A percentile compares a stretch with the other conserved stretches of the same genome.
phyloP scores from a whole-genome alignment of 495 filamentous ascomycete species.

The Cetradonia linearis region DNA sequence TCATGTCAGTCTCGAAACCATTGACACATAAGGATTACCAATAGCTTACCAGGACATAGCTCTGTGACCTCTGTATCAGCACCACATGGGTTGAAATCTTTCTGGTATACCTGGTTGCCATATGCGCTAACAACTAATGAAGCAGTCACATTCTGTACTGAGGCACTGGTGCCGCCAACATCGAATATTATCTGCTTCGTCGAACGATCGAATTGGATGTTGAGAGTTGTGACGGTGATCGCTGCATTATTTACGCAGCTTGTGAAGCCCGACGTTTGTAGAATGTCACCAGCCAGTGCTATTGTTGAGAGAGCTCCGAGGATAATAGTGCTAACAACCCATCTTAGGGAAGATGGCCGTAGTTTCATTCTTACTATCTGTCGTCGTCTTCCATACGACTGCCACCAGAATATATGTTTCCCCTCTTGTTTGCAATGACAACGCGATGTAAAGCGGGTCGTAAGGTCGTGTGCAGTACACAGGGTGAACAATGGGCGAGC shows the following conservation, averaged over 20 bases:
- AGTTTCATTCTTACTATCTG: conserved; percentile 5
- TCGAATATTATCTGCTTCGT: conserved; percentile 70
- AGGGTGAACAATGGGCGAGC: not conserved
- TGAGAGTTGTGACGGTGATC: conserved; percentile 62
- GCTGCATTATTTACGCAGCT: conserved; percentile 56
- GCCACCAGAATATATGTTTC: not conserved
- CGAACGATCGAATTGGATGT: conserved; percentile 68
- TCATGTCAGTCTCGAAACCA: not conserved
- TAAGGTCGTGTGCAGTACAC: conserved; percentile 1
- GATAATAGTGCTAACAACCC: conserved; percentile 6
- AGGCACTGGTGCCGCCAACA: conserved; percentile 64
- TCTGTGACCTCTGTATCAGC: conserved; percentile 50
- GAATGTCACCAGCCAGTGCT: conserved; percentile 52
- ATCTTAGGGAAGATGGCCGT: conserved; percentile 5
- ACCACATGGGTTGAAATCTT: conserved; percentile 74
- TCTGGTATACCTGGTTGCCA: conserved; percentile 70
- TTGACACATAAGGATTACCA: conserved; percentile 1
- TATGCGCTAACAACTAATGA: conserved; percentile 74
- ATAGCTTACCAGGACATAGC: conserved; percentile 69
- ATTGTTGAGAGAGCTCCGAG: conserved; percentile 31
- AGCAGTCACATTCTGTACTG: conserved; percentile 72
- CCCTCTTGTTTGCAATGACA: not conserved
- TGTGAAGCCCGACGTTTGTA: conserved; percentile 71
- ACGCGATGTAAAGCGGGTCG: not conserved
- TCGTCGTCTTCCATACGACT: not conserved